phyloP scores from a whole-genome alignment of 1,284 basidiomycete species.

The Ustilago lituana region DNA sequence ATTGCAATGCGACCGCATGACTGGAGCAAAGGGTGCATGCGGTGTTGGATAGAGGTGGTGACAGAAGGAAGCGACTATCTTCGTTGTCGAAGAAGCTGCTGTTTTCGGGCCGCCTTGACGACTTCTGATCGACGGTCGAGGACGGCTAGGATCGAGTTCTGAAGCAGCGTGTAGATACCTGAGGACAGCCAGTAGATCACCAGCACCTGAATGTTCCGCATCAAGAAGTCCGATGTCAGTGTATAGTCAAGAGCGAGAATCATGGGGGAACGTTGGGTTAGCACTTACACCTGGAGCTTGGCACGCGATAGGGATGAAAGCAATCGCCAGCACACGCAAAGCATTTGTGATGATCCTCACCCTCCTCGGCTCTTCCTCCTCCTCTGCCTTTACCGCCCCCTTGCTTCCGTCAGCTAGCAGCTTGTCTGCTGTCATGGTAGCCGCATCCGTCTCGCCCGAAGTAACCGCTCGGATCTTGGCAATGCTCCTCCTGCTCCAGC shows the following conservation, averaged over 20 bases:
- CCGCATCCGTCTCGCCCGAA: slow-evolving; percentile 21
- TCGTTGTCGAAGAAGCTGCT: slow-evolving; percentile 29
- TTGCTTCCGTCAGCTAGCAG: slow-evolving; percentile 1
- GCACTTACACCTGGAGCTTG: slow-evolving; percentile 79
- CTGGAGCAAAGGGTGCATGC: no score
- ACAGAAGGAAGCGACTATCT: no score
- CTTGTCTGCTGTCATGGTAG: slow-evolving; percentile 30
- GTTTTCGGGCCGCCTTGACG: slow-evolving; percentile 28
- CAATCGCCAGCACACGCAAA: slow-evolving; percentile 75
- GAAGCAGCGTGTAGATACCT: slow-evolving; percentile 79
- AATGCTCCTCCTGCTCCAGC: slow-evolving; percentile 49
- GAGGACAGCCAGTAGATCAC: slow-evolving; percentile 85
- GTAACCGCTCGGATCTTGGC: slow-evolving; percentile 30
- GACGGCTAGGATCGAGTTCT: slow-evolving; percentile 75
- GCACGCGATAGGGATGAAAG: slow-evolving; percentile 79
- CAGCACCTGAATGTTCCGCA: slow-evolving; percentile 73
- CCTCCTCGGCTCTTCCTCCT: slow-evolving; percentile 48
- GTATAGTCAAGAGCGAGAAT: no score
- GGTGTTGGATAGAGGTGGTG: no score
- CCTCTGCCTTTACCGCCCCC: slow-evolving; percentile 7
- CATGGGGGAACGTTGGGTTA: no score
- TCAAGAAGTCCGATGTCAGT: background rate
- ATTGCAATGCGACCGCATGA: no score
- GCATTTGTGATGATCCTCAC: slow-evolving; percentile 73
- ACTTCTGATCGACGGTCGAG: slow-evolving; percentile 50